Evolutionary conservation across 352 stramenopile genomes (phyloP), one percentile per base, ranked within the genome.

Genomic region (Globisporangium orthogonon): DNA sequence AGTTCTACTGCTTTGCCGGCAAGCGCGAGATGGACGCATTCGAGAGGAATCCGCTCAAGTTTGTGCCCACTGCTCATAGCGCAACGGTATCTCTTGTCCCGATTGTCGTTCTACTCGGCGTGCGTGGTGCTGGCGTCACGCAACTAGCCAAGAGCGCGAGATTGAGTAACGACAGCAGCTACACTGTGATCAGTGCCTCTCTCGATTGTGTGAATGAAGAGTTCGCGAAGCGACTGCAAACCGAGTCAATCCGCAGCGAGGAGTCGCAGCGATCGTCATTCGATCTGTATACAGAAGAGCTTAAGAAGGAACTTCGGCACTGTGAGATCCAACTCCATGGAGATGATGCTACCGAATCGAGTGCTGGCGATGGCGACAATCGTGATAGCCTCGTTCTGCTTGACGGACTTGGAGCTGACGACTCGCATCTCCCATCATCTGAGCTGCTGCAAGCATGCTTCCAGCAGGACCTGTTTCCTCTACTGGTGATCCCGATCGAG

Each of bases 1-100:
- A 71, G 15, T 70, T 84, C 18, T 91, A 88, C 43, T 63, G 72
- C 1, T 91, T 87, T 43, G 74, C 76, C 46, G 76, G 79, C 2
- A 50, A 62, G 14, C 9, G 52, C 0, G 73, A 88, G 44, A 70
- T 59, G 1, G 52, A 55, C 11, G 70, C 66, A 17, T 91, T 91
- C 47, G 70, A 75, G 51, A 65, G 70, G 51, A 71, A 89, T 55
- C 82, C 82, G 14, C 30, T 9, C 2, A 55, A 54, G 35, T 89
- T 78, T 54, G 50, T 91, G 0, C 73, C 78, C 0, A 48, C 50
- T 4, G 29, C 52, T 0, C 51, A 63, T 9, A 35, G 51, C 4
- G 56, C 67, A 10, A 89, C 75, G 0, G 30, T 58, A 10, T 54
- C 49, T 2, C 52, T 82, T 7, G 60, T 84, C 0, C 77, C 78